phyloP scores from a whole-genome alignment of 116 monocot genomes.

The Iris pallida region DNA sequence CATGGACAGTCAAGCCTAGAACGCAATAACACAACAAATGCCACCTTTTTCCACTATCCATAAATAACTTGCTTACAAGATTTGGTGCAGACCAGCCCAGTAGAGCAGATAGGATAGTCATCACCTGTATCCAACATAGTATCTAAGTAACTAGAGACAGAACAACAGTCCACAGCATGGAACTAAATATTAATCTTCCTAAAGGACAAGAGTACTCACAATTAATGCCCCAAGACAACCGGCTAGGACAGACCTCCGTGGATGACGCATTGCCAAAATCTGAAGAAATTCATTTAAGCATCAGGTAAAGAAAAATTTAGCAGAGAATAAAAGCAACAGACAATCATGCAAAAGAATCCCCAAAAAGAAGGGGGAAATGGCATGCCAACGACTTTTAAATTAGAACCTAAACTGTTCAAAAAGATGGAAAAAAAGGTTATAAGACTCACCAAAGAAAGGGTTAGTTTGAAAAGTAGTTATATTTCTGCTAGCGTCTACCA shows the following conservation, averaged over 20 bases:
- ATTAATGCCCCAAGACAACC: conserved; percentile 76
- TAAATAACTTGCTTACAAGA: conserved; percentile 53
- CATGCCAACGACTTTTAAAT: too few species aligned
- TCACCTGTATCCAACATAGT: conserved; percentile 43
- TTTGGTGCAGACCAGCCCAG: conserved; percentile 97
- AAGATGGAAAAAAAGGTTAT: too few species aligned
- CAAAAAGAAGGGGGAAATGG: too few species aligned
- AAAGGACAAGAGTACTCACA: conserved; percentile 46
- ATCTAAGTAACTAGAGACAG: neutral
- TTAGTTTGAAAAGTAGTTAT: too few species aligned
- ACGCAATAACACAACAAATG: neutral
- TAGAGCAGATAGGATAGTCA: conserved; percentile 84
- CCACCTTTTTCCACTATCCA: conserved; percentile 8
- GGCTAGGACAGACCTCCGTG: conserved; percentile 72
- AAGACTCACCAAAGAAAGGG: too few species aligned
- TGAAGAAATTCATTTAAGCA: conserved; percentile 10
- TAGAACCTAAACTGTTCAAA: too few species aligned
- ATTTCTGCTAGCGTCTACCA: too few species aligned
- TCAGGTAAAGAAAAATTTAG: neutral
- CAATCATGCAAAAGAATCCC: neutral
- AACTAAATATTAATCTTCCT: neutral
- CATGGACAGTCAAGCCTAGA: too few species aligned
- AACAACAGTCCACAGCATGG: neutral
- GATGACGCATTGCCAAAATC: conserved; percentile 99
- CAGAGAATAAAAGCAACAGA: neutral